Evolutionary conservation across 345 rosid genomes (phyloP).

Genomic region (Clarkia xantiana): DNA sequence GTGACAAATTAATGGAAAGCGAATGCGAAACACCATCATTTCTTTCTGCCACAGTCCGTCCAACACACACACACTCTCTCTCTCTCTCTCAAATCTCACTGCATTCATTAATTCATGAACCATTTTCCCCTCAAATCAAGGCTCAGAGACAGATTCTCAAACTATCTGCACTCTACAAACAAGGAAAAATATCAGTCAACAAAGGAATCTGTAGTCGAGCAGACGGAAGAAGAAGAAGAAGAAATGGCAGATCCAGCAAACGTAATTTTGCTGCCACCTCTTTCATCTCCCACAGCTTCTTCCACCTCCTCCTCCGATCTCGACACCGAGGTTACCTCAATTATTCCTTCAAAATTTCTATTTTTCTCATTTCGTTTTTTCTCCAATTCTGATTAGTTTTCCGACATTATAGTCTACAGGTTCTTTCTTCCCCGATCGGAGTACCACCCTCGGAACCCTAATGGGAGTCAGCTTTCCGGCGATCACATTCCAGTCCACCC

Average conservation of each 20-base stretch:
- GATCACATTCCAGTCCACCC: slow-evolving; percentile 28
- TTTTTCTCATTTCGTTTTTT: not conserved
- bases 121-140: too few species aligned
- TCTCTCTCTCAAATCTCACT: too few species aligned
- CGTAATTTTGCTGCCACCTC: slow-evolving; percentile 26
- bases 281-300: slow-evolving; percentile 61
- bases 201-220: too few species aligned
- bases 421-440: slow-evolving; percentile 88
- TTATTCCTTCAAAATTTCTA: not conserved
- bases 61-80: too few species aligned
- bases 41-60: too few species aligned
- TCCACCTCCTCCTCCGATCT: slow-evolving; percentile 92
- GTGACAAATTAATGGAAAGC: too few species aligned
- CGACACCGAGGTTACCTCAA: slow-evolving; percentile 55
- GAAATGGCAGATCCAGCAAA: slow-evolving; percentile 43
- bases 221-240: not conserved
- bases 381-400: not conserved
- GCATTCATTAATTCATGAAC: too few species aligned
- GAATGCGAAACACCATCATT: too few species aligned
- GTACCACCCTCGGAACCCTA: slow-evolving; percentile 82
- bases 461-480: slow-evolving; percentile 83
- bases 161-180: too few species aligned
- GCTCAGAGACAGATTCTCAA: too few species aligned
- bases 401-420: slow-evolving; percentile 55
- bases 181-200: too few species aligned